Evolutionary conservation across 2,329 filamentous ascomycete species (phyloP), one percentile per base, ranked within the genome.

Genomic region (Colletotrichum camelliae): DNA sequence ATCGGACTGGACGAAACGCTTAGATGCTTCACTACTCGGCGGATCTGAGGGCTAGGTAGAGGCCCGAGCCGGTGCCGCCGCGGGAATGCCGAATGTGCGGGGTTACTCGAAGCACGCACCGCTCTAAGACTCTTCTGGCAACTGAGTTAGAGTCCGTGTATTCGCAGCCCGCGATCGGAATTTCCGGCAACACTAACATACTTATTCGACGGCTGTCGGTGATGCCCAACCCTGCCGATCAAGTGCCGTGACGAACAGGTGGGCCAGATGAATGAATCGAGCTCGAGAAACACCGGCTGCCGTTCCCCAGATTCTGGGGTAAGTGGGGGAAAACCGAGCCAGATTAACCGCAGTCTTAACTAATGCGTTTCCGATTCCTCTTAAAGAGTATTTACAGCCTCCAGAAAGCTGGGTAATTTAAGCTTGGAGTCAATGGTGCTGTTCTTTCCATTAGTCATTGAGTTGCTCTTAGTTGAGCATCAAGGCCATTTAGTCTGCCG

Each of bases 331-430:
- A 48, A 48, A 12, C 39, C 39, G 39, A n/a, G 18, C 39, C 18
- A 18, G 2, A 43, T 18, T 3, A 4, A 8, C 16, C 0, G 16
- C 18, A 43, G 37, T 18, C 37, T 43, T 18, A 16, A 18, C 9
- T 43, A 1, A 18, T 18, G 37, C 37, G 37, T 18, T 18, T n/a
- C 8, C 8, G 39, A 3, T 3, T 43, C 18, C 39, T 43, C 18
- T 43, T 43, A 43, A 43, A 43, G 2, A 10, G 18, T n/a, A 1
- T 16, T 43, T 43, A 10, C 39, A n/a, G 16, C 18, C 39, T 43
- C 18, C 1, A 4, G 9, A 1, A 43, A 5, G 39, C 18, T 1
- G n/a, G 1, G 2, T 43, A 4, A 43, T 10, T 16, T 43, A 43
- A n/a, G 9, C 4, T 43, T 0, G 3, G 18, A 48, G 39, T 8